Conservation (phyloP, 352 stramenopile genomes). For the Globisporangium middletonii region DNA sequence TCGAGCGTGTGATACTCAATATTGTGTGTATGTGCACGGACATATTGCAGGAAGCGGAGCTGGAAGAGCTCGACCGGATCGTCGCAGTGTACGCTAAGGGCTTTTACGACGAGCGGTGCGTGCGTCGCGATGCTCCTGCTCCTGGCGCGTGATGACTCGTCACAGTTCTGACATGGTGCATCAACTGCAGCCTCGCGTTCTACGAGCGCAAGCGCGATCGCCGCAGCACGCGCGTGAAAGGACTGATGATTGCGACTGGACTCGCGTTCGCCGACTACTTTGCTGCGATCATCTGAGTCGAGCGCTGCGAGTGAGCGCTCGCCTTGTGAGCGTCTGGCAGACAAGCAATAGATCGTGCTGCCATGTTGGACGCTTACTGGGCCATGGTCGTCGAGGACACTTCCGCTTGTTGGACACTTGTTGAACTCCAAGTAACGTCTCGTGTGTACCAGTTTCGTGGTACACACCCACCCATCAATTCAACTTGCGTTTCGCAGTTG, state of each 20-base stretch:
- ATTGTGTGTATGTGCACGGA: not conserved
- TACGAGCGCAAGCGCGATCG: conserved; percentile 55
- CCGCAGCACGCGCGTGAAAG: conserved; percentile 46
- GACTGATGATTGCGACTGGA: conserved; percentile 33
- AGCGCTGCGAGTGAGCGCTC: no score
- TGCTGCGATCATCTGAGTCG: conserved; percentile 24
- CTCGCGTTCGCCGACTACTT: conserved; percentile 59
- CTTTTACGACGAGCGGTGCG: conserved; percentile 56
- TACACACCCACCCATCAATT: no score
- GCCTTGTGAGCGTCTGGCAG: no score
- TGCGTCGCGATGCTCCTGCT: not conserved
- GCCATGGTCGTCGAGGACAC: no score
- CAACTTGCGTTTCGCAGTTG: not conserved
- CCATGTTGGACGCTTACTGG: no score
- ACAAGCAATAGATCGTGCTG: not conserved
- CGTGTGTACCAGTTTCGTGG: no score
- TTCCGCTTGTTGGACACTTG: no score
- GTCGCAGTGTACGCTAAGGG: conserved; percentile 64
- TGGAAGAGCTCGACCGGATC: conserved; percentile 55
- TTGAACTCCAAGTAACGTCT: no score
- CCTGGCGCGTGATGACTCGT: not conserved
- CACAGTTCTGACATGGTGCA: not conserved
- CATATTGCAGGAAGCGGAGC: conserved; percentile 33
- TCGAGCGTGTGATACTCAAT: not conserved
- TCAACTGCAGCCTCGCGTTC: conserved; percentile 35